These are phyloP conservation scores for Aspergillus homomorphus DNA, from an alignment of 495 filamentous ascomycete genomes.

Conservation along the genomic window DNA sequence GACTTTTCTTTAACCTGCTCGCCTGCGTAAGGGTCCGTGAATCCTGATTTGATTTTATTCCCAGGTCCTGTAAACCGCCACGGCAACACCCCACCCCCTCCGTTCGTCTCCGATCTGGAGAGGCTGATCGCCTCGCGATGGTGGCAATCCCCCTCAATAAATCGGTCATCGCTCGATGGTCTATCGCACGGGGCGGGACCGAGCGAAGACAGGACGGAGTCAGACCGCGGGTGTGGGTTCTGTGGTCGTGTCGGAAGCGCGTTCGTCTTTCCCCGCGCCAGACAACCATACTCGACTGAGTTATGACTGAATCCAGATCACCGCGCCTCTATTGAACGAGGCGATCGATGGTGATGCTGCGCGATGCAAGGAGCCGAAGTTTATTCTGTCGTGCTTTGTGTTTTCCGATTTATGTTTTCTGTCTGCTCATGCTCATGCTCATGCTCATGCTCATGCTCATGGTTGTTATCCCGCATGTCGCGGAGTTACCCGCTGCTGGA, in stretches of 20 bases:
- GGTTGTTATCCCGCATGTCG: not conserved
- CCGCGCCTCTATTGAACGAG: not conserved
- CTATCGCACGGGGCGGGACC: not conserved
- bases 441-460: not conserved
- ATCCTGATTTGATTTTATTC: not conserved
- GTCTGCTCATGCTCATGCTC: not conserved
- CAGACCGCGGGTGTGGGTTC: not conserved
- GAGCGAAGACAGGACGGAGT: not conserved
- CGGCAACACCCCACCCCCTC: not conserved
- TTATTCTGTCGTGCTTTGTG: not conserved
- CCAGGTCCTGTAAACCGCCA: not conserved
- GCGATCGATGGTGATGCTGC: constrained; percentile 3
- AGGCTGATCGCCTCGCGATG: not conserved
- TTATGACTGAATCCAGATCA: not conserved
- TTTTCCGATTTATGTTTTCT: no score
- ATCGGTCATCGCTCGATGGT: not conserved
- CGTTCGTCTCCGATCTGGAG: not conserved
- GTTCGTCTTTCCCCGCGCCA: not conserved
- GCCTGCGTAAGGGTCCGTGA: not conserved
- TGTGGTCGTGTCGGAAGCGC: not conserved
- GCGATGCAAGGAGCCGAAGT: constrained; percentile 1
- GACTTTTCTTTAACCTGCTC: not conserved
- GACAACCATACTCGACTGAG: not conserved
- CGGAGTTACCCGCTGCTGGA: not conserved
- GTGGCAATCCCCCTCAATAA: not conserved